Evolutionary conservation across 352 stramenopile genomes (phyloP), one percentile per base, ranked within the genome.

Genomic region (Phytophthora lateralis): DNA sequence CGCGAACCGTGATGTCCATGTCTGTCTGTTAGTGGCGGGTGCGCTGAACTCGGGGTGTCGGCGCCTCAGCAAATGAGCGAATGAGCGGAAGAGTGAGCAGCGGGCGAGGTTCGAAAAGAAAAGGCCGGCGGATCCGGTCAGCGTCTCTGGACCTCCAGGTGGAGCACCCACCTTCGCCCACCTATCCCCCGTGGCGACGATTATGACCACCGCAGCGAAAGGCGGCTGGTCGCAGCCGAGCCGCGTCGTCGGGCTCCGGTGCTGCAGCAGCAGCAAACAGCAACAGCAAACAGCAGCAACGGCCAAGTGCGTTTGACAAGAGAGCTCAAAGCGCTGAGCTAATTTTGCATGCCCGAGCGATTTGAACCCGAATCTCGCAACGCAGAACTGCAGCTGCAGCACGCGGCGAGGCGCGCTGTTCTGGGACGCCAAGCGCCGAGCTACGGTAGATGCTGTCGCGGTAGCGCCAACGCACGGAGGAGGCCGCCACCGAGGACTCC

Each of bases 1-100:
- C 82, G 64, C 82, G 82, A 27, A 91, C 82, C 1, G 82, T 91
- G 48, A 91, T 91, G 59, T 91, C 82, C 82, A 91, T 91, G 48
- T 20, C 14, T 21, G 32, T 35, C 2, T 24, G 24, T 29, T 6
- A 26, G 30, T 48, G 34, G 61, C 50, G 30, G 20, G 57, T 18
- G 57, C 43, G 15, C 27, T 44, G 30, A 9, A 29, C 24, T n/a
- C 62, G 60, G 60, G 27, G 72, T 55, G 63, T 68, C 49, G 14
- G 46, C 24, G 34, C 60, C 50, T 38, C 75, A 8, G 63, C 63
- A 76, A 76, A 76, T 76, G 67, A 63, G 55, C 63, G 63, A 76
- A 76, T 76, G 67, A 74, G 48, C 64, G 38, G 42, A 64, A 45
- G 44, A 57, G 54, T 65, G 59, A 71, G 50, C 61, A 71, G 60